Conservation (phyloP, 306 rosid species). For the Comarum palustre region DNA sequence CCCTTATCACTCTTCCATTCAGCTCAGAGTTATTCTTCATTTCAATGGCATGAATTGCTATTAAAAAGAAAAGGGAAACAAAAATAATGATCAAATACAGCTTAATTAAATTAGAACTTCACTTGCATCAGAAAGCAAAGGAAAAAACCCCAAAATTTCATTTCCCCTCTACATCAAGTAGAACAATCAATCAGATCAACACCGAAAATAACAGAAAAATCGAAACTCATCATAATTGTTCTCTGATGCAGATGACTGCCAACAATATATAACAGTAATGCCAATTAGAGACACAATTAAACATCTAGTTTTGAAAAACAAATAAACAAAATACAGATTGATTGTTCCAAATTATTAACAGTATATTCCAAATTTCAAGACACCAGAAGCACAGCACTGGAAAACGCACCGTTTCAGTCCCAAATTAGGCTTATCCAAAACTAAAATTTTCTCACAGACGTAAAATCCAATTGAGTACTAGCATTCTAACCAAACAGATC, state of each 20-base stretch:
- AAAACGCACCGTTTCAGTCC: neutral
- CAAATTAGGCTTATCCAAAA: neutral
- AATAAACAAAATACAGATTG: too few relatives aligned
- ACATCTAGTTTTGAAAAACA: too few relatives aligned
- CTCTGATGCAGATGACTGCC: neutral
- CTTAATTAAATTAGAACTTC: neutral
- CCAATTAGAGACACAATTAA: too few relatives aligned
- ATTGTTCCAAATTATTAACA: neutral
- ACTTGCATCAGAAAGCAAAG: neutral
- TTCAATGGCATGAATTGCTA: conserved; percentile 65
- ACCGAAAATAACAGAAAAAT: neutral
- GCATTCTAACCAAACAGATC: conserved; percentile 7
- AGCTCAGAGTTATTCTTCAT: conserved; percentile 51
- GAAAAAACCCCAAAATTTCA: too few relatives aligned
- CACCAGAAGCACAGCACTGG: neutral
- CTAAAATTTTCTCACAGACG: neutral
- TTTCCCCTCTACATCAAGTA: neutral
- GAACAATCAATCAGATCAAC: conserved; percentile 7
- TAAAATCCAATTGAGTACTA: neutral
- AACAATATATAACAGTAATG: too few relatives aligned
- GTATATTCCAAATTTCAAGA: neutral
- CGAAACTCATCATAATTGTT: neutral
- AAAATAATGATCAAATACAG: neutral
- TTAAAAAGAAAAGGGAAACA: neutral
- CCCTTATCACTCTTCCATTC: conserved; percentile 70